Percentiles rank a stretch among this genome's conserved stretches.
These are phyloP conservation scores for Tuber melanosporum DNA, from an alignment of 495 filamentous ascomycete species.

Conservation along the genomic window DNA sequence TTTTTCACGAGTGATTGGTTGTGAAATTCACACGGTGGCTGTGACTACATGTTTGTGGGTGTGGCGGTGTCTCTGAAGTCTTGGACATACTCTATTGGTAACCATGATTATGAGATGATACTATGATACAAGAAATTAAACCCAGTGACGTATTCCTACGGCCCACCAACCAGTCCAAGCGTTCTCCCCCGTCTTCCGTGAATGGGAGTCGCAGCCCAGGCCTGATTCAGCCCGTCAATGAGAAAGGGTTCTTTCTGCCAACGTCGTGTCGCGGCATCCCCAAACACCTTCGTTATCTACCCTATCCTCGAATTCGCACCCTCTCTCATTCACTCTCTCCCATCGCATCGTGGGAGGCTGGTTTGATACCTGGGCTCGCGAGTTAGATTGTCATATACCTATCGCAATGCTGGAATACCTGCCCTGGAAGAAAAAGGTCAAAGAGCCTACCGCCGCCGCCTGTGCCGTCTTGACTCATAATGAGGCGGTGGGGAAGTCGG, in stretches of 20 bases:
- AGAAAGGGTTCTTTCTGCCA: background rate
- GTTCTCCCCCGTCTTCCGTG: background rate
- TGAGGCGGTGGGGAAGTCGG: background rate
- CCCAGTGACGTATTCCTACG: background rate
- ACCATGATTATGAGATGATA: background rate
- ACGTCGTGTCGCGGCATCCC: background rate
- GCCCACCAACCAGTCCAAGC: background rate
- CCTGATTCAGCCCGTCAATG: background rate
- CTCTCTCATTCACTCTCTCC: background rate
- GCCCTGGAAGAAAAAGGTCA: slow-evolving; percentile 22
- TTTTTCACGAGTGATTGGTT: background rate
- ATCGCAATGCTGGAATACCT: slow-evolving; percentile 31
- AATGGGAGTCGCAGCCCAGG: background rate
- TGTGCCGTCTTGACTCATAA: slow-evolving; percentile 11
- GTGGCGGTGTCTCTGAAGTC: background rate
- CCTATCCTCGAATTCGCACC: background rate
- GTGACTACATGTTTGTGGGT: background rate
- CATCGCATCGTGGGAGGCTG: background rate
- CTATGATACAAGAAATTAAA: background rate
- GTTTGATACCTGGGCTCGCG: background rate
- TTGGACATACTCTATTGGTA: background rate
- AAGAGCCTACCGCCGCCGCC: slow-evolving; percentile 8
- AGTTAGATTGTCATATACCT: background rate
- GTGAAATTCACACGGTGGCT: background rate
- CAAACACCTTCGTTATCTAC: background rate